Conservation (phyloP, 768 basidiomycete species). For the Rhizopogon sp. region DNA sequence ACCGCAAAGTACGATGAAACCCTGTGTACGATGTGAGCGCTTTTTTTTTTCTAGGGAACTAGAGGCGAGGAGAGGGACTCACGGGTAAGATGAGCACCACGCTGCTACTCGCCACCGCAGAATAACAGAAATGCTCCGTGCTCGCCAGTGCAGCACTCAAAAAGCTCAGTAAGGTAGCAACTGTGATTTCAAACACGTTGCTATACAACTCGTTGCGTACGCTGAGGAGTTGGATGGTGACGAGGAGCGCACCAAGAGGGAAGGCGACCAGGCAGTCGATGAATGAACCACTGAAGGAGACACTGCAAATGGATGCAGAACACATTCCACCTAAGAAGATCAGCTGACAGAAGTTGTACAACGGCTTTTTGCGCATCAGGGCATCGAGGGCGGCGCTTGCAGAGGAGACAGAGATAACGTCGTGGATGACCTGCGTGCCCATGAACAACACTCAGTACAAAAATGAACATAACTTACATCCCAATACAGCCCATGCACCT, state of each 20-base stretch:
- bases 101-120: constrained; percentile 71
- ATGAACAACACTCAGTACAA: neutral
- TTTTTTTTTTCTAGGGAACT: neutral
- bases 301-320: constrained; percentile 67
- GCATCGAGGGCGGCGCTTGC: constrained; percentile 66
- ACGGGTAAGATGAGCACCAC: constrained; percentile 80
- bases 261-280: constrained; percentile 69
- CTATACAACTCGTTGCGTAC: constrained; percentile 74
- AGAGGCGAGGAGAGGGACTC: constrained; percentile 13
- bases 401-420: constrained; percentile 67
- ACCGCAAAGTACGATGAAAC: constrained; percentile 67
- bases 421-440: constrained; percentile 66
- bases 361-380: constrained; percentile 62
- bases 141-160: constrained; percentile 69
- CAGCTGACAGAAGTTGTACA: constrained; percentile 57
- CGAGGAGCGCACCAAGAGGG: constrained; percentile 72
- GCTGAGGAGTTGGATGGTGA: constrained; percentile 66
- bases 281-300: constrained; percentile 72
- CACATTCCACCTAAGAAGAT: constrained; percentile 74
- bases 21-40: constrained; percentile 24
- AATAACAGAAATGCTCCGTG: constrained; percentile 70
- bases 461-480: constrained; percentile 35
- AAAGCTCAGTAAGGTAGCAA: constrained; percentile 78
- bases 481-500: constrained; percentile 72
- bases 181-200: constrained; percentile 80